These are phyloP conservation scores for Citropsis articulata DNA, from an alignment of 345 rosid species.

Conservation along the genomic window DNA sequence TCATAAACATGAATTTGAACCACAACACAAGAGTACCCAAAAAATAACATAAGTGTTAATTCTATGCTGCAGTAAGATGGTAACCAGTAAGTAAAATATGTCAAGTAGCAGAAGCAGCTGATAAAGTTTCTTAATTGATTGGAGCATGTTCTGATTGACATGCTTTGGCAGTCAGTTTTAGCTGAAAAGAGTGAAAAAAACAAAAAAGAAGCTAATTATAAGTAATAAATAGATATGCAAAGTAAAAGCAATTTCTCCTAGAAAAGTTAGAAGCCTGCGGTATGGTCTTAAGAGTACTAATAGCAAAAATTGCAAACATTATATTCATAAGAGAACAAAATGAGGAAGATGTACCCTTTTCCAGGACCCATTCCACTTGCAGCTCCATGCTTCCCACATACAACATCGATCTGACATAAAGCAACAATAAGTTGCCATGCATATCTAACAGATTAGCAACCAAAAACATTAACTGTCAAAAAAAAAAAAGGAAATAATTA, in stretches of 20 bases:
- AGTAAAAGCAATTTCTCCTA: neutral
- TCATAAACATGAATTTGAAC: neutral
- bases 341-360: conserved; percentile 59
- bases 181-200: neutral
- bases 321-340: conserved; percentile 4
- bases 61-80: neutral
- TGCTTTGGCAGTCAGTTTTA: neutral
- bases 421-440: conserved; percentile 19
- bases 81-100: neutral
- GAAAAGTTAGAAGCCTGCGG: neutral
- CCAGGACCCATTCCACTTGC: conserved; percentile 70
- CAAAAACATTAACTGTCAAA: neutral
- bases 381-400: conserved; percentile 84
- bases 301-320: neutral
- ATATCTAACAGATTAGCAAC: conserved; percentile 10
- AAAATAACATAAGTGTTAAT: neutral
- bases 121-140: neutral
- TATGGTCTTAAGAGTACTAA: neutral
- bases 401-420: conserved; percentile 68
- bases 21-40: neutral
- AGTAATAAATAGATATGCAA: too few species aligned
- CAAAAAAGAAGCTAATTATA: too few species aligned
- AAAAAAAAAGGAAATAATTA: neutral
- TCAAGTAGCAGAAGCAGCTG: neutral
- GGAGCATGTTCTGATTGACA: neutral